phyloP scores from a whole-genome alignment of 1,284 basidiomycete species.

The Ustilago curta region DNA sequence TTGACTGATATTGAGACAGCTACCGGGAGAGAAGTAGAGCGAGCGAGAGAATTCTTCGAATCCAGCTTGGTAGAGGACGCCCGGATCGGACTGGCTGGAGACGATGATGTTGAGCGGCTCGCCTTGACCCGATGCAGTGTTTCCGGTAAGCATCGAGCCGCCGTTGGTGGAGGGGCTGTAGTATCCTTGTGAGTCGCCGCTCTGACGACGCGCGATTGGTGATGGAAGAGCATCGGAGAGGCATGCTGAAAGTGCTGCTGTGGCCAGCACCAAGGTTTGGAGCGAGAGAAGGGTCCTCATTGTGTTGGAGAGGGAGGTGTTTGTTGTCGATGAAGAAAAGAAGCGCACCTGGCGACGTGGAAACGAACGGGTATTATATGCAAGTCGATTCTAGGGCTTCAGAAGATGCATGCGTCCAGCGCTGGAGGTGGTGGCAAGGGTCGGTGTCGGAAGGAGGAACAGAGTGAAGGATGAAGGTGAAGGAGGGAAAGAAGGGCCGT shows the following conservation, averaged over 20 bases:
- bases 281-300: slow-evolving; percentile 15
- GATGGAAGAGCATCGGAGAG: slow-evolving; percentile 19
- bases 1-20: slow-evolving; percentile 60
- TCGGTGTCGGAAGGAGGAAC: background rate
- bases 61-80: slow-evolving; percentile 52
- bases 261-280: slow-evolving; percentile 18
- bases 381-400: background rate
- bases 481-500: background rate
- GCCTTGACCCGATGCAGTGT: slow-evolving; percentile 29
- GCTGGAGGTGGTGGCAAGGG: slow-evolving; percentile 12
- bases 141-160: slow-evolving; percentile 44
- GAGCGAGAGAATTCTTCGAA: slow-evolving; percentile 55
- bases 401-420: slow-evolving; percentile 28
- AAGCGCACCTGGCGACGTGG: slow-evolving; percentile 18
- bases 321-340: background rate
- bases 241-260: slow-evolving; percentile 4
- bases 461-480: background rate
- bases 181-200: slow-evolving; percentile 22
- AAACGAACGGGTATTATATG: background rate
- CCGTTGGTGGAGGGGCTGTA: slow-evolving; percentile 35
- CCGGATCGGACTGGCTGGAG: slow-evolving; percentile 49
- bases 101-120: slow-evolving; percentile 68
- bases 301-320: background rate
- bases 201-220: slow-evolving; percentile 11
- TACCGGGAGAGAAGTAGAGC: slow-evolving; percentile 57